Percentiles rank a stretch among this genome's conserved stretches.
phyloP scores from a whole-genome alignment of 306 rosid genomes.

The Clitoria ternatea region DNA sequence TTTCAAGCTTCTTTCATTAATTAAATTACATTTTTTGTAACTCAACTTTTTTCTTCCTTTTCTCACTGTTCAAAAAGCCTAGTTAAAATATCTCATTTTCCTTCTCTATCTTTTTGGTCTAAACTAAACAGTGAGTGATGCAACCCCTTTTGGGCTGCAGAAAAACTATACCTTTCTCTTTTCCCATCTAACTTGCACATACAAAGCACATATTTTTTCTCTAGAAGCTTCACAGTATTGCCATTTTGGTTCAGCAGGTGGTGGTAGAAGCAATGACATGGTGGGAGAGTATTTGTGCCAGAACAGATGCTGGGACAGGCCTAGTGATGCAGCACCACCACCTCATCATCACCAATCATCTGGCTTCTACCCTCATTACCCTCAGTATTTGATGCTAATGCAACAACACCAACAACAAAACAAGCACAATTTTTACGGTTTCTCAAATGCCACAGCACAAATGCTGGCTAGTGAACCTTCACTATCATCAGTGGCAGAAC shows the following conservation, averaged over 20 bases:
- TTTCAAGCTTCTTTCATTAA: neutral
- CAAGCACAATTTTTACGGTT: slow-evolving; percentile 26
- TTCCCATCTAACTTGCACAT: neutral
- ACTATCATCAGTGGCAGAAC: slow-evolving; percentile 41
- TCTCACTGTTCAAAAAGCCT: neutral
- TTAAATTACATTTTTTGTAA: too few species aligned
- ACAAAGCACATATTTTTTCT: neutral
- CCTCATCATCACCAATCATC: neutral
- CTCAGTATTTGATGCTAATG: slow-evolving; percentile 35
- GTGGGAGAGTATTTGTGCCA: slow-evolving; percentile 18
- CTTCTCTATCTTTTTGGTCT: neutral
- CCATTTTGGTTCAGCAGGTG: slow-evolving; percentile 38
- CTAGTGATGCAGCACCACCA: slow-evolving; percentile 20
- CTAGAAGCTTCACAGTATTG: neutral
- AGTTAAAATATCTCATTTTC: neutral
- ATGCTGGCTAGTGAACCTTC: slow-evolving; percentile 44
- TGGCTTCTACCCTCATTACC: slow-evolving; percentile 24
- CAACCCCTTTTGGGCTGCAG: neutral
- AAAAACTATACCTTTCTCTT: neutral
- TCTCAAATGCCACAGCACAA: slow-evolving; percentile 37
- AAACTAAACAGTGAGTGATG: slow-evolving; percentile 1
- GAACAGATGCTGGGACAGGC: slow-evolving; percentile 36
- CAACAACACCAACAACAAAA: slow-evolving; percentile 33
- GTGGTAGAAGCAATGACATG: slow-evolving; percentile 42
- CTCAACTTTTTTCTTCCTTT: neutral